Base-by-base conservation (phyloP, 78 protist genomes). In the Dictyostelium citrinum region DNA sequence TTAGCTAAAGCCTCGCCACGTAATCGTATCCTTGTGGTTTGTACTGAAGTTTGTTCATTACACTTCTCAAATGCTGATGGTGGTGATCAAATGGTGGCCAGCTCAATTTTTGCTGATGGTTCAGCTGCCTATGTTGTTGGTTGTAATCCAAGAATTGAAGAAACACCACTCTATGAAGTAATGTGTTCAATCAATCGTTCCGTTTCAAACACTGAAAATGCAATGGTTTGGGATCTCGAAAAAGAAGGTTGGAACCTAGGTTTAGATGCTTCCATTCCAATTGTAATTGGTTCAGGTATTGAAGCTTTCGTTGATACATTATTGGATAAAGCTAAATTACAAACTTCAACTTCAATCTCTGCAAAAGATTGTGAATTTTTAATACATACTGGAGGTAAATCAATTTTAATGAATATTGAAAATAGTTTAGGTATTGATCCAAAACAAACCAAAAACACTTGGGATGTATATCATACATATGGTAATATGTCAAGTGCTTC, bases 401-500 rank as follows among this genome's bases (percentile, higher is more conserved):
- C 80, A 12, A 88, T 88, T 17, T 24, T 88, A 3, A 58, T 51
- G 61, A 27, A 51, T 1, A 78, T 88, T 6, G 79, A 67, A 35
- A 76, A 78, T 41, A 12, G 68, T 31, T 82, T 88, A 24, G 84
- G 67, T 4, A 76, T 88, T 10, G 75, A 27, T 45, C 33, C 46
- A 46, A 67, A 76, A 10, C 77, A 78, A n/a, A 78, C 46, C 10
- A 35, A 55, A 17, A 58, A 76, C 33, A 61, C 93, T 5, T 88
- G 93, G 93, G 51, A 78, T 29, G 80, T 88, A 76, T 88, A 78
- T 29, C 68, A 67, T 27, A 20, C 70, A 24, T 88, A 61, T 43
- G 93, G 93, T 24, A 88, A 88, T 27, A 88, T 88, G 93, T 88
- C 93, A 1, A 41, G 70, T 61, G 84, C 93, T 10, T 78, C 85